phyloP scores from a whole-genome alignment of 1,284 basidiomycete species.

The Butyriboletus appendiculatus region DNA sequence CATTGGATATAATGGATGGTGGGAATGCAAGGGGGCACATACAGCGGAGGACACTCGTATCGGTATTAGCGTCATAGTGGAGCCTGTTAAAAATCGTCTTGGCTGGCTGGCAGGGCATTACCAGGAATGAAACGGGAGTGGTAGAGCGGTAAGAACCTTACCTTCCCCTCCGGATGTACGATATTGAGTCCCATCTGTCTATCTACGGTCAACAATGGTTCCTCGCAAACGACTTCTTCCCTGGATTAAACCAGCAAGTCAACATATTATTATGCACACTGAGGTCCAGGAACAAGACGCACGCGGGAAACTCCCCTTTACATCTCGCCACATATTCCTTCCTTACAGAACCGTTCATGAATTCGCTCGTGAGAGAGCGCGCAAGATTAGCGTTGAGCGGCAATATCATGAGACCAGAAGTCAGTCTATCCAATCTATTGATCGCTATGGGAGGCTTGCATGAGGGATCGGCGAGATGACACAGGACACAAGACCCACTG shows the following conservation, averaged over 20 bases:
- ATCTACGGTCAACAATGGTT: conserved; percentile 91
- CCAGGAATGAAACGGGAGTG: background rate
- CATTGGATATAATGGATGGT: conserved; percentile 6
- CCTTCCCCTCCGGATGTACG: conserved; percentile 93
- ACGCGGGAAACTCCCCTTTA: conserved; percentile 83
- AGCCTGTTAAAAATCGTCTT: conserved; percentile 90
- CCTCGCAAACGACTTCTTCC: conserved; percentile 78
- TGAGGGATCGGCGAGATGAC: background rate
- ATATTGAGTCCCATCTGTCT: conserved; percentile 95
- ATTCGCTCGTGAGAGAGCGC: conserved; percentile 76
- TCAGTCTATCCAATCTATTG: conserved; percentile 93
- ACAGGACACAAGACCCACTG: conserved; percentile 53
- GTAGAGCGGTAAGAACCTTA: conserved; percentile 33
- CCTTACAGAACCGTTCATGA: conserved; percentile 75
- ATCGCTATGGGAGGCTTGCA: conserved; percentile 60
- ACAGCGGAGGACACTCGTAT: conserved; percentile 93
- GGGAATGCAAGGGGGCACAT: conserved; percentile 30
- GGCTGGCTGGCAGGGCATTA: conserved; percentile 56
- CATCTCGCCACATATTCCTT: conserved; percentile 94
- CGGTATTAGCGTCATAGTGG: conserved; percentile 79
- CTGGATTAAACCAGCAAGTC: conserved; percentile 40
- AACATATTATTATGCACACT: background rate
- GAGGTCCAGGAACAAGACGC: conserved; percentile 29
- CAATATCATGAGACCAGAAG: conserved; percentile 96
- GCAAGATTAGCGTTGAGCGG: conserved; percentile 79